Conservation (phyloP, 163 green algal genomes). For the Picocystis sp. region DNA sequence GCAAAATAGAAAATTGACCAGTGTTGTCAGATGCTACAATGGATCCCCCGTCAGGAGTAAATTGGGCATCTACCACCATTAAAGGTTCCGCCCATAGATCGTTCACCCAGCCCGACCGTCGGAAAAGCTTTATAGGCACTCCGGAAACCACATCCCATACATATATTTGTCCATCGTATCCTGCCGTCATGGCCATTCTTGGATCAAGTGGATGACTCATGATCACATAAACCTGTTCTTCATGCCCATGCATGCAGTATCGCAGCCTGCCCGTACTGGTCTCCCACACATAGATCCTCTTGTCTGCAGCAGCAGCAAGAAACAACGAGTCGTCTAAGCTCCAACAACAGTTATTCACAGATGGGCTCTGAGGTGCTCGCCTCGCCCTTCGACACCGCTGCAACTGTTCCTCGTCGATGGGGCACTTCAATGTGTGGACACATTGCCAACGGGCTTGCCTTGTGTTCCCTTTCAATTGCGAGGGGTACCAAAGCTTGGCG, state of each 20-base stretch:
- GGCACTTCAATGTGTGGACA: no score
- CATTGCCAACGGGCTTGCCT: no score
- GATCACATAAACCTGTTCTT: slow-evolving; percentile 31
- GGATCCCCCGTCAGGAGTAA: slow-evolving; percentile 21
- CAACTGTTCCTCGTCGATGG: no score
- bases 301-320: background rate
- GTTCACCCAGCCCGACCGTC: background rate
- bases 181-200: slow-evolving; percentile 38
- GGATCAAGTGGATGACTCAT: slow-evolving; percentile 41
- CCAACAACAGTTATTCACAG: no score
- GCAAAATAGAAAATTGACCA: slow-evolving; percentile 44
- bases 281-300: slow-evolving; percentile 1
- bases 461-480: no score
- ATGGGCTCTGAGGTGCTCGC: no score
- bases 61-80: slow-evolving; percentile 46
- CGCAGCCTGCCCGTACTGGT: slow-evolving; percentile 1
- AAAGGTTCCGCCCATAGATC: slow-evolving; percentile 41
- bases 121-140: slow-evolving; percentile 12
- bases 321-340: background rate
- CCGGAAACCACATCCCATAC: slow-evolving; percentile 38
- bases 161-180: slow-evolving; percentile 37
- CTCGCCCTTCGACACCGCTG: no score
- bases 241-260: background rate
- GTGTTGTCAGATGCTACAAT: slow-evolving; percentile 15
- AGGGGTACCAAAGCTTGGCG: slow-evolving; percentile 5